Base-by-base conservation (phyloP, 768 basidiomycete species). In the Rickenella mellea region DNA sequence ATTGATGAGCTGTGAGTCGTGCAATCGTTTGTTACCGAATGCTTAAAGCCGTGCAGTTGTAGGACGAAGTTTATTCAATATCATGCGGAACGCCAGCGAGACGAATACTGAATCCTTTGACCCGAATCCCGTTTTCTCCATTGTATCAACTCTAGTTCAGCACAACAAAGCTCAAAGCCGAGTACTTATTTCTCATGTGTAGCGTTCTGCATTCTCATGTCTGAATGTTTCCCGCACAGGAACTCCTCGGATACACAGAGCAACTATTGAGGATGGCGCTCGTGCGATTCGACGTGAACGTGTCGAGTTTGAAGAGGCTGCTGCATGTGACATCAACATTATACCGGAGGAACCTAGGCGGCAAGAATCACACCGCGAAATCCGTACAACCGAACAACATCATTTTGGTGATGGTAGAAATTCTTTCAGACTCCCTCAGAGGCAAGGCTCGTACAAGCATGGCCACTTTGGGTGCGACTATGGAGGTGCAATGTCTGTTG, bases 41-140 rank as follows among this genome's bases (percentile, higher is more conserved):
- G 24, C 27, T 44, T 27, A 21, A 4, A 37, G 12, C 35, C 32
- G 35, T 25, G 11, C 51, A 88, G 84, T 73, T 54, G 59, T 73
- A 35, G 79, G 77, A 5, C 65, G 71, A 30, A 70, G 73, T 31
- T 62, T 84, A 10, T 67, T 65, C 1, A 62, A 62, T 22, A 52
- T 81, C 39, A 70, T 75, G 32, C 72, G 80, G 5, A 73, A 76
- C 25, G 64, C 71, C n/a, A 68, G 74, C 1, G 81, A 86, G 40
- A 68, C 68, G 52, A 55, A 67, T 28, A 57, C 69, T 15, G 66
- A 65, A 10, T 52, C 49, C 3, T 65, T 78, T 42, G 73, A 85
- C 52, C 68, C 77, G 4, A 74, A 76, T 7, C 67, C 80, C 4
- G 52, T 85, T 8, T 50, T 87, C 14, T 38, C 56, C 3, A 71